Evolutionary conservation across 192 early-diverging fungal species (phyloP).

Genomic region (Coemansia sp.): DNA sequence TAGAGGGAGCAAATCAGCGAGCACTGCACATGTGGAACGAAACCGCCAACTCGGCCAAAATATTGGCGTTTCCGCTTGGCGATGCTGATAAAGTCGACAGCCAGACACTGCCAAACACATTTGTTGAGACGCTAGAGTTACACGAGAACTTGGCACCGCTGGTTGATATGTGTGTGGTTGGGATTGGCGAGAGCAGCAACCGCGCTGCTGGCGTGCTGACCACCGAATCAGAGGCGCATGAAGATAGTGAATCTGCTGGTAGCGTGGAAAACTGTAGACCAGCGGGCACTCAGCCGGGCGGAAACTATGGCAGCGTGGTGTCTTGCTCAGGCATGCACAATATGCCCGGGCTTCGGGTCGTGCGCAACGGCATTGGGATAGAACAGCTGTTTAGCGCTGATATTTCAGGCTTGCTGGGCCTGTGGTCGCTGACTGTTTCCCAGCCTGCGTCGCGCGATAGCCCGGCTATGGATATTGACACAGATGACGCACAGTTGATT

Average conservation of each 20-base stretch:
- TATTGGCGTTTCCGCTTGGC: constrained; percentile 15
- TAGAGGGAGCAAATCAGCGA: background rate
- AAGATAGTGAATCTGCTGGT: constrained; percentile 37
- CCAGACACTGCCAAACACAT: constrained; percentile 33
- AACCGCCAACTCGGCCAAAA: background rate
- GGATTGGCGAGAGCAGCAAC: constrained; percentile 55
- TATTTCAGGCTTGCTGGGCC: constrained; percentile 65
- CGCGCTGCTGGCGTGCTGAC: background rate
- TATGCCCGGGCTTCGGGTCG: constrained; percentile 74
- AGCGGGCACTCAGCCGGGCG: background rate
- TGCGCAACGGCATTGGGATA: constrained; percentile 89
- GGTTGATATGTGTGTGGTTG: constrained; percentile 80
- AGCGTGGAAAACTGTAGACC: constrained; percentile 31
- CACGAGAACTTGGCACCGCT: constrained; percentile 82
- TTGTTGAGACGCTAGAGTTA: constrained; percentile 61
- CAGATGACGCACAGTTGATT: constrained; percentile 17
- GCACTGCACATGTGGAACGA: constrained; percentile 2
- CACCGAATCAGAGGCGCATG: background rate
- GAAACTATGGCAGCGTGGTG: constrained; percentile 65
- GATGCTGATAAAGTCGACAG: background rate
- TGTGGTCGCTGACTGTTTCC: constrained; percentile 68
- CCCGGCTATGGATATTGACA: constrained; percentile 5
- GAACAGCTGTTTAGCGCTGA: constrained; percentile 60
- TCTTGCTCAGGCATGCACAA: constrained; percentile 80
- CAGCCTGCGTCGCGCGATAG: background rate